Evolutionary conservation across 2,329 filamentous ascomycete genomes (phyloP).

Genomic region (Botrytis cinerea): DNA sequence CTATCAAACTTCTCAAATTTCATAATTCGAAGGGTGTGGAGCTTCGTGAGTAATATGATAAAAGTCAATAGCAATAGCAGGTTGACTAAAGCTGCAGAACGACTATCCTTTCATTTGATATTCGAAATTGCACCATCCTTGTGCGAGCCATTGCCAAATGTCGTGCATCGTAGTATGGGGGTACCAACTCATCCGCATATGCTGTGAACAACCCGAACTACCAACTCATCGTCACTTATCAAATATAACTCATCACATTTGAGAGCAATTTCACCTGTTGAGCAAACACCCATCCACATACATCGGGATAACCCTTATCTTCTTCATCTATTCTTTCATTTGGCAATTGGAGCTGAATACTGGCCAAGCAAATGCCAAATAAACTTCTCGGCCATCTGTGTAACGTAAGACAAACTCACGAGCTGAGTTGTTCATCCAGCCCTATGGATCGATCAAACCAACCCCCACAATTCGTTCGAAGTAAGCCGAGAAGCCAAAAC

Average conservation of each 20-base stretch:
- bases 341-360: background rate
- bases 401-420: constrained; percentile 12
- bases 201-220: constrained; percentile 1
- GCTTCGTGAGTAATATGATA: background rate
- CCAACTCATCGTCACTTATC: constrained; percentile 1
- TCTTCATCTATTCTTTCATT: constrained; percentile 10
- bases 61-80: background rate
- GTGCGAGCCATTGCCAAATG: background rate
- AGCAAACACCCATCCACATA: background rate
- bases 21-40: background rate
- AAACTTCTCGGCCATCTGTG: background rate
- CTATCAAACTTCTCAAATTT: background rate
- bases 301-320: background rate
- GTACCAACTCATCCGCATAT: constrained; percentile 6
- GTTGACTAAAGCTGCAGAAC: background rate
- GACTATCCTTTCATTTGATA: background rate
- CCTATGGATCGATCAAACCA: constrained; percentile 5
- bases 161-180: constrained; percentile 3
- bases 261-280: background rate
- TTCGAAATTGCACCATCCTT: background rate
- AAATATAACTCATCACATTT: constrained; percentile 12
- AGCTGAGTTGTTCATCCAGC: constrained; percentile 6
- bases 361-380: background rate
- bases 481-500: background rate
- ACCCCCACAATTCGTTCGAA: constrained; percentile 5